Evolutionary conservation across 2,329 filamentous ascomycete species (phyloP).

Genomic region (Cladobotryum protrusum): DNA sequence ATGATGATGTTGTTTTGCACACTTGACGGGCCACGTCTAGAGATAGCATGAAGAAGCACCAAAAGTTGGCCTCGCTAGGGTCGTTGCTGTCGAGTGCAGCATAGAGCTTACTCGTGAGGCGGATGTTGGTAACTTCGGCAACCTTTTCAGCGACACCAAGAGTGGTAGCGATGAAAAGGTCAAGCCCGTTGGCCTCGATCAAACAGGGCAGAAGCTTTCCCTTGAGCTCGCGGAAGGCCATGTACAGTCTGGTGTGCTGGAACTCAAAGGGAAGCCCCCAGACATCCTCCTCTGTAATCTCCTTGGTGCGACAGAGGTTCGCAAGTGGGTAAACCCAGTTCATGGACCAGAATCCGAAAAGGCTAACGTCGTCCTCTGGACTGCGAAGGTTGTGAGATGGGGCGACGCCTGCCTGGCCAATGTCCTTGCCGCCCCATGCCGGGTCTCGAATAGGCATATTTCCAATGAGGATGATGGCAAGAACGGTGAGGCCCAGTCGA

Average conservation of each 20-base stretch:
- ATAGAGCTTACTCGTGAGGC: constrained; percentile 32
- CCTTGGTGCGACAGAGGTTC: constrained; percentile 52
- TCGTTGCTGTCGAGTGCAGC: constrained; percentile 26
- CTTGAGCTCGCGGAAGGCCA: constrained; percentile 63
- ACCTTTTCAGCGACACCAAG: constrained; percentile 52
- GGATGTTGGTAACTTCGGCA: constrained; percentile 32
- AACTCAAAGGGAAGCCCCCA: constrained; percentile 78
- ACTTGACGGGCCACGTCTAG: constrained; percentile 29
- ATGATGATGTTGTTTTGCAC: constrained; percentile 43
- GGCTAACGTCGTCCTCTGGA: constrained; percentile 70
- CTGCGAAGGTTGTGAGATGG: constrained; percentile 47
- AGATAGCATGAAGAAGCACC: constrained; percentile 31
- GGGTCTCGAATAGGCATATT: constrained; percentile 34
- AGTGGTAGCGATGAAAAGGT: constrained; percentile 61
- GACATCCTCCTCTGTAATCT: constrained; percentile 72
- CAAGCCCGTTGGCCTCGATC: constrained; percentile 69
- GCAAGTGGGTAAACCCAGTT: constrained; percentile 78
- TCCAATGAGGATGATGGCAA: constrained; percentile 26
- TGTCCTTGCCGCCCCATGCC: constrained; percentile 26
- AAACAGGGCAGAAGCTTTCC: constrained; percentile 68
- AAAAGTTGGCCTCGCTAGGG: constrained; percentile 27
- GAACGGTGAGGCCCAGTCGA: constrained; percentile 17
- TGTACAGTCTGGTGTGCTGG: constrained; percentile 70
- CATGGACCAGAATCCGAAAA: constrained; percentile 81
- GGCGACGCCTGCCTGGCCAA: constrained; percentile 21